A percentile compares a stretch with the other conserved stretches of the same genome.
phyloP scores from a whole-genome alignment of 1,284 basidiomycete genomes.

The Trichosporon sp. region DNA sequence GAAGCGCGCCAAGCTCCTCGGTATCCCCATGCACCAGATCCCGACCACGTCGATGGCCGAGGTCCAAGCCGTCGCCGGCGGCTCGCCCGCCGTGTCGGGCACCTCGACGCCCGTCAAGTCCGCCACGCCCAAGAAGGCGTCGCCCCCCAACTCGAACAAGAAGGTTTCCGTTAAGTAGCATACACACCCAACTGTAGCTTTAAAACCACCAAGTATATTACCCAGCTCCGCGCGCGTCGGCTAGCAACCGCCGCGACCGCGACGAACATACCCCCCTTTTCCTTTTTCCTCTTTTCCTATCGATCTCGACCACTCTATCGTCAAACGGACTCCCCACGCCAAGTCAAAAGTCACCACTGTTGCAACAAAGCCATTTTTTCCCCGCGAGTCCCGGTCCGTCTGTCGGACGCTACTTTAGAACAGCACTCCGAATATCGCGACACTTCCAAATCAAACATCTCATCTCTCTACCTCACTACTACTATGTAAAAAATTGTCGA shows the following conservation, averaged over 20 bases:
- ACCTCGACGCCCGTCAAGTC: conserved; percentile 5
- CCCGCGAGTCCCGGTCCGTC: too few relatives aligned
- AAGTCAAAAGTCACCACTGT: too few relatives aligned
- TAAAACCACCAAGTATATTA: conserved; percentile 2
- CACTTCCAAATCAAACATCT: background rate
- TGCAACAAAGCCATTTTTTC: too few relatives aligned
- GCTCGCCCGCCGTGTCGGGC: background rate
- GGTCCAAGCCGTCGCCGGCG: background rate
- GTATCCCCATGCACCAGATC: conserved; percentile 13
- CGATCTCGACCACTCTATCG: too few relatives aligned
- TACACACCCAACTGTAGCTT: conserved; percentile 1
- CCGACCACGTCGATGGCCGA: background rate
- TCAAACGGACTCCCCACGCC: too few relatives aligned
- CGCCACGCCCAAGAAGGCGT: conserved; percentile 5
- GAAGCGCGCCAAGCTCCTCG: conserved; percentile 21
- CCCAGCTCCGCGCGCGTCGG: too few relatives aligned
- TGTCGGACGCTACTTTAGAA: too few relatives aligned
- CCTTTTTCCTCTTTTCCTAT: background rate
- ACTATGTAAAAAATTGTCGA: background rate
- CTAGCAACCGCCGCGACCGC: background rate
- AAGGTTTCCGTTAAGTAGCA: background rate
- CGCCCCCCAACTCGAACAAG: background rate
- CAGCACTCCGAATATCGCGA: too few relatives aligned
- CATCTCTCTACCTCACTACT: background rate
- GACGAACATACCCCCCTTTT: background rate